phyloP scores from a whole-genome alignment of 2,329 filamentous ascomycete genomes.

The Aureobasidium sp. region DNA sequence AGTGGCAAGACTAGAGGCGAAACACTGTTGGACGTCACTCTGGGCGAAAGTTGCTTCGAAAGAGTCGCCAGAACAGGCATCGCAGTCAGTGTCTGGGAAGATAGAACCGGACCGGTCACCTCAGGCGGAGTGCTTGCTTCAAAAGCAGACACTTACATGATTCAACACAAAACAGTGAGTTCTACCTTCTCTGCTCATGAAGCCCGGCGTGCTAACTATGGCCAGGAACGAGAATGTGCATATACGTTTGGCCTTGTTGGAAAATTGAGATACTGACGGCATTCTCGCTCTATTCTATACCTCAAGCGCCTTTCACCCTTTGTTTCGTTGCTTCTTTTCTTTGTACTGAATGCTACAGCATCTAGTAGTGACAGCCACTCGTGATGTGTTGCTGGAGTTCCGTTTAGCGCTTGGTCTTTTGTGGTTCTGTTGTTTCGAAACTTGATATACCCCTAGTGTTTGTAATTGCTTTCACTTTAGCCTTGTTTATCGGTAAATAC shows the following conservation, averaged over 20 bases:
- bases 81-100: slow-evolving; percentile 80
- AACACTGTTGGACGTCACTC: slow-evolving; percentile 71
- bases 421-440: background rate
- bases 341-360: background rate
- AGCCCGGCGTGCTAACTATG: background rate
- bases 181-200: background rate
- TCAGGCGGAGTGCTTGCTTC: slow-evolving; percentile 52
- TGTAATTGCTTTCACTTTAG: background rate
- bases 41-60: slow-evolving; percentile 79
- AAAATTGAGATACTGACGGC: slow-evolving; percentile 42
- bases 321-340: background rate
- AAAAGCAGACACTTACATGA: slow-evolving; percentile 56
- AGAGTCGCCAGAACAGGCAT: slow-evolving; percentile 78
- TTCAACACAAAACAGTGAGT: slow-evolving; percentile 39
- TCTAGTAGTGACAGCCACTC: background rate
- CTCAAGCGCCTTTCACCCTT: background rate
- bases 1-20: slow-evolving; percentile 61
- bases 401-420: background rate
- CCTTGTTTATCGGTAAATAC: background rate
- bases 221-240: slow-evolving; percentile 42
- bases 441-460: background rate
- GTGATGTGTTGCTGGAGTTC: background rate
- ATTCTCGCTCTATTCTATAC: background rate
- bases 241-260: slow-evolving; percentile 44
- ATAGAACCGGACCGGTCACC: slow-evolving; percentile 38